Evolutionary conservation across 2,329 filamentous ascomycete genomes (phyloP).

Genomic region (Colletotrichum sp.): DNA sequence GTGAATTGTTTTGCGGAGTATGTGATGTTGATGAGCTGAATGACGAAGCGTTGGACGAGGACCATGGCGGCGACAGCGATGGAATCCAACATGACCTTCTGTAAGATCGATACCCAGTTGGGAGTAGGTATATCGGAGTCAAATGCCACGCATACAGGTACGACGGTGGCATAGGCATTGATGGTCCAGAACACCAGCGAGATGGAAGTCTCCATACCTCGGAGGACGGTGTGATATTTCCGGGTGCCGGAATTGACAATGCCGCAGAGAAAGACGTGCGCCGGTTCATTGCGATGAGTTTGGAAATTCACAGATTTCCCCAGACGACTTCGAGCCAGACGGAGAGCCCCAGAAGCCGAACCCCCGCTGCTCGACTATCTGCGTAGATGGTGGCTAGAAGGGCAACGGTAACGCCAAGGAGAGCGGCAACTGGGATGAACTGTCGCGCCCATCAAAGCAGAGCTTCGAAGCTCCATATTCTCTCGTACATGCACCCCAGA

Average conservation of each 20-base stretch:
- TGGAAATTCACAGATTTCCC: not conserved
- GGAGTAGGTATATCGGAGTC: not conserved
- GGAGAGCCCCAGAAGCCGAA: slow-evolving; percentile 3
- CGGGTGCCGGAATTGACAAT: slow-evolving; percentile 2
- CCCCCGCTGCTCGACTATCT: not conserved
- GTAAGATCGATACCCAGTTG: not conserved
- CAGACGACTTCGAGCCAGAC: slow-evolving; percentile 7
- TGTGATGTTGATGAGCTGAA: slow-evolving; percentile 5
- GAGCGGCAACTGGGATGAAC: slow-evolving; percentile 5
- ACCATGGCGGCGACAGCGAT: slow-evolving; percentile 1
- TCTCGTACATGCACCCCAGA: slow-evolving; percentile 1
- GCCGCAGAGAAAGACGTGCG: slow-evolving; percentile 1
- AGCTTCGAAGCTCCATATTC: slow-evolving; percentile 1
- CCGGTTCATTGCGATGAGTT: slow-evolving; percentile 5
- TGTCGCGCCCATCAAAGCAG: slow-evolving; percentile 5
- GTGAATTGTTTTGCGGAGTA: slow-evolving; percentile 3
- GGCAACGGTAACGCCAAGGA: not conserved
- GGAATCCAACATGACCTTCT: not conserved
- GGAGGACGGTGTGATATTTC: slow-evolving; percentile 6
- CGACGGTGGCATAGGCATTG: not conserved
- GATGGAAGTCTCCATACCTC: not conserved
- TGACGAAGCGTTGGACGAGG: not conserved
- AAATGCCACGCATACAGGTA: not conserved
- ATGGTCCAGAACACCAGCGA: slow-evolving; percentile 7
- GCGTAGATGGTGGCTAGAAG: not conserved